phyloP scores from a whole-genome alignment of 176 grass and related monocot genomes.

The Rhynchospora tenuis region DNA sequence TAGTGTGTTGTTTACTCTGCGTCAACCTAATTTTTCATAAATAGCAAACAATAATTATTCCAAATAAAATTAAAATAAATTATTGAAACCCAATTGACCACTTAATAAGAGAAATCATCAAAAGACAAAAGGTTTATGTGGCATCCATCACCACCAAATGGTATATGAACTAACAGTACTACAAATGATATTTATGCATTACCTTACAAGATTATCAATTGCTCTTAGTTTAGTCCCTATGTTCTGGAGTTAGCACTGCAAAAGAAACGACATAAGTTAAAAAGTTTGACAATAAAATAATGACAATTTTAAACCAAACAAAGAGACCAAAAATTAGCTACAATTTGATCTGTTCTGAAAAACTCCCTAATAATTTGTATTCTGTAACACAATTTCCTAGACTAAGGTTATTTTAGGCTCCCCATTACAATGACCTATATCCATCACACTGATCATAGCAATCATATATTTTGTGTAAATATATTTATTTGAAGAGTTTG shows the following conservation, averaged over 20 bases:
- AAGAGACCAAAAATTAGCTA: background rate
- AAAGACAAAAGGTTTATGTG: background rate
- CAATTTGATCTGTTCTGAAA: background rate
- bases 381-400: background rate
- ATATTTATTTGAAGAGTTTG: background rate
- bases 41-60: background rate
- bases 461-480: background rate
- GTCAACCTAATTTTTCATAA: slow-evolving; percentile 12
- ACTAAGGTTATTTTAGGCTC: background rate
- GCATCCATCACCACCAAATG: background rate
- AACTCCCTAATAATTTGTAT: background rate
- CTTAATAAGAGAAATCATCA: background rate
- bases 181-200: slow-evolving; percentile 6
- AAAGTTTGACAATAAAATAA: slow-evolving; percentile 3
- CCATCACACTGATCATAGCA: background rate
- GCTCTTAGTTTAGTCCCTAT: slow-evolving; percentile 24
- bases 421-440: background rate
- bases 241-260: slow-evolving; percentile 31
- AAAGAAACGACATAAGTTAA: background rate
- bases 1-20: slow-evolving; percentile 25
- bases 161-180: background rate
- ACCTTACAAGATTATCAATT: slow-evolving; percentile 16
- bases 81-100: background rate
- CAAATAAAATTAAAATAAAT: background rate
- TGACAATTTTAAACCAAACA: background rate